phyloP scores from a whole-genome alignment of 176 grass and related monocot genomes.

The Carex cristatella region DNA sequence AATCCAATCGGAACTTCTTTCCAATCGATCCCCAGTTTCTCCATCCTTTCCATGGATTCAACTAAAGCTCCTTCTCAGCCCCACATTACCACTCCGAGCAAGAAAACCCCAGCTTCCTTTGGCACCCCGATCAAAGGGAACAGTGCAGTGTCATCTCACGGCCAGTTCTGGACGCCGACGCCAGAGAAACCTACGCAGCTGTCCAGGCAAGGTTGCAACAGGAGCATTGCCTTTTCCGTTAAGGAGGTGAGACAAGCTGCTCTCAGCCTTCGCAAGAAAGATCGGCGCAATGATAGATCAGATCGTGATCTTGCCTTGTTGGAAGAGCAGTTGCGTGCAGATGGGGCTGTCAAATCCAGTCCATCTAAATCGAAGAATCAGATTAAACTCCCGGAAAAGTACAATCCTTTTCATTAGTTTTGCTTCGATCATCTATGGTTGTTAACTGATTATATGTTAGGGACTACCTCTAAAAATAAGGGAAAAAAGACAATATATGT shows the following conservation, averaged over 20 bases:
- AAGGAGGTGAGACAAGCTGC: constrained; percentile 45
- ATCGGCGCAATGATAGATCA: neutral
- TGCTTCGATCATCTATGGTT: neutral
- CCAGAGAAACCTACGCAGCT: constrained; percentile 21
- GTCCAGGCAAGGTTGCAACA: constrained; percentile 16
- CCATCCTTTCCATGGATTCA: neutral
- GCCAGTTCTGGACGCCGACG: constrained; percentile 54
- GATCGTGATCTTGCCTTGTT: constrained; percentile 38
- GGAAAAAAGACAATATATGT: no score
- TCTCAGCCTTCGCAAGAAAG: constrained; percentile 30
- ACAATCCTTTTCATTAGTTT: constrained; percentile 12
- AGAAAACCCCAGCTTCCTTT: neutral
- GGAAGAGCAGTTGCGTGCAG: constrained; percentile 35
- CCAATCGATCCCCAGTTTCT: neutral
- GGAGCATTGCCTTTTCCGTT: constrained; percentile 52
- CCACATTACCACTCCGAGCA: neutral
- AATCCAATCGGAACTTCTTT: neutral
- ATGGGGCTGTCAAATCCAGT: constrained; percentile 6
- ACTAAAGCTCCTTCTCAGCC: neutral
- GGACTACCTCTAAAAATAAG: no score
- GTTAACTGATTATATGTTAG: neutral
- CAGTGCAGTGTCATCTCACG: neutral
- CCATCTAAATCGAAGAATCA: constrained; percentile 33
- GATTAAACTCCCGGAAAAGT: constrained; percentile 65
- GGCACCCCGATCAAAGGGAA: neutral